A percentile compares a stretch with the other conserved stretches of the same genome.
phyloP scores from a whole-genome alignment of 2,329 filamentous ascomycete species.

The Ampelomyces quisqualis region DNA sequence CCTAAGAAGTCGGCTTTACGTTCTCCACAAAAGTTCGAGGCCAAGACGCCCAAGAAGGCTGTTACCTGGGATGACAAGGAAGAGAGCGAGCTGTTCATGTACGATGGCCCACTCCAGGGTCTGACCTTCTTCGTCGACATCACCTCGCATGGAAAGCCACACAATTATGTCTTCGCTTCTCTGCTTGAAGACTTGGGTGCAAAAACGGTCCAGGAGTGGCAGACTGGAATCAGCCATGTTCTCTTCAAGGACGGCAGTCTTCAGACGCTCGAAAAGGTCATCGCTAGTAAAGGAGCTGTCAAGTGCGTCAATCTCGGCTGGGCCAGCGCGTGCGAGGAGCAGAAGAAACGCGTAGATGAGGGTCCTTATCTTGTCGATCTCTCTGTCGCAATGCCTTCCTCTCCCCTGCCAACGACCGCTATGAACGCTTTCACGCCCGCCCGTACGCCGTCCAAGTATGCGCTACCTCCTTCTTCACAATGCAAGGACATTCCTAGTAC shows the following conservation, averaged over 20 bases:
- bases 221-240: slow-evolving; percentile 81
- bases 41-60: slow-evolving; percentile 41
- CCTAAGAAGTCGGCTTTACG: slow-evolving; percentile 39
- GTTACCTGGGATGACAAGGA: slow-evolving; percentile 37
- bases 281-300: slow-evolving; percentile 69
- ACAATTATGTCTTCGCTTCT: slow-evolving; percentile 68
- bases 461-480: slow-evolving; percentile 22
- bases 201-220: slow-evolving; percentile 65
- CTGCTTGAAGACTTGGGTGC: slow-evolving; percentile 80
- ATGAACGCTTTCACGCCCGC: slow-evolving; percentile 33
- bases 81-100: slow-evolving; percentile 24
- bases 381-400: slow-evolving; percentile 20
- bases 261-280: slow-evolving; percentile 77
- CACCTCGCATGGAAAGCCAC: slow-evolving; percentile 68
- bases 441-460: slow-evolving; percentile 34
- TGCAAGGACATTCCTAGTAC: slow-evolving; percentile 28
- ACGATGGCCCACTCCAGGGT: slow-evolving; percentile 49
- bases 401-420: slow-evolving; percentile 20
- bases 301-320: slow-evolving; percentile 85
- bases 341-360: slow-evolving; percentile 39
- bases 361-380: slow-evolving; percentile 36
- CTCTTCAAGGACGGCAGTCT: slow-evolving; percentile 86
- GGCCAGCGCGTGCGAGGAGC: slow-evolving; percentile 66
- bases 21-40: slow-evolving; percentile 37
- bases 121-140: slow-evolving; percentile 82